Conservation (phyloP, 257 asterid species). For the Solanum peruvianum region DNA sequence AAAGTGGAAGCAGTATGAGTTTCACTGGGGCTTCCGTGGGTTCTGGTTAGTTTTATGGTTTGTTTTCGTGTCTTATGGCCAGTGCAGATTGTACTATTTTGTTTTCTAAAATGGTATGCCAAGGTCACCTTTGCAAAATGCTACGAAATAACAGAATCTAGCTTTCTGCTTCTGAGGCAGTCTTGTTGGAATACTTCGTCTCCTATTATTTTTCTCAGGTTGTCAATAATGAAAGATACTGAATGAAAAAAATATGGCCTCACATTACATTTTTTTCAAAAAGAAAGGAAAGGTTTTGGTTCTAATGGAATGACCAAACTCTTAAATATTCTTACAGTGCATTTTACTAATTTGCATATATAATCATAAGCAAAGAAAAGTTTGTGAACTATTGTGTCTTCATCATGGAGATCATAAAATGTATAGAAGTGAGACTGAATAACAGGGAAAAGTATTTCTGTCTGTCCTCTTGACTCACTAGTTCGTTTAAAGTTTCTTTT, state of each 20-base stretch:
- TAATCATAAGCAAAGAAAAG: background rate
- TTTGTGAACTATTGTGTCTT: background rate
- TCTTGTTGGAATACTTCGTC: background rate
- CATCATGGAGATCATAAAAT: background rate
- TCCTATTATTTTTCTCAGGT: background rate
- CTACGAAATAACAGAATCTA: background rate
- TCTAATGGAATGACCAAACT: background rate
- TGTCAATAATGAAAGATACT: background rate
- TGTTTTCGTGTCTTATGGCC: background rate
- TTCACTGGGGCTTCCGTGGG: slow-evolving; percentile 45
- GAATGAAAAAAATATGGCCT: background rate
- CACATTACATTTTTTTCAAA: background rate
- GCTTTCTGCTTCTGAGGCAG: background rate
- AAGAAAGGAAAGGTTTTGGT: background rate
- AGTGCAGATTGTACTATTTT: background rate
- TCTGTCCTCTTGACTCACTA: background rate
- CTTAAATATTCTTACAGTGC: background rate
- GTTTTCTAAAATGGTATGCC: background rate
- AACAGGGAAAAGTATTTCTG: background rate
- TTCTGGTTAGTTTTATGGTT: slow-evolving; percentile 41
- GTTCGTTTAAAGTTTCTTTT: background rate
- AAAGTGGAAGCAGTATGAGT: slow-evolving; percentile 42
- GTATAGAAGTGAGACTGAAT: background rate
- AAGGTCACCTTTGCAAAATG: background rate
- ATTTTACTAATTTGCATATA: background rate